Base-by-base conservation (phyloP, 768 basidiomycete species). In the Daedaleopsis nitida region DNA sequence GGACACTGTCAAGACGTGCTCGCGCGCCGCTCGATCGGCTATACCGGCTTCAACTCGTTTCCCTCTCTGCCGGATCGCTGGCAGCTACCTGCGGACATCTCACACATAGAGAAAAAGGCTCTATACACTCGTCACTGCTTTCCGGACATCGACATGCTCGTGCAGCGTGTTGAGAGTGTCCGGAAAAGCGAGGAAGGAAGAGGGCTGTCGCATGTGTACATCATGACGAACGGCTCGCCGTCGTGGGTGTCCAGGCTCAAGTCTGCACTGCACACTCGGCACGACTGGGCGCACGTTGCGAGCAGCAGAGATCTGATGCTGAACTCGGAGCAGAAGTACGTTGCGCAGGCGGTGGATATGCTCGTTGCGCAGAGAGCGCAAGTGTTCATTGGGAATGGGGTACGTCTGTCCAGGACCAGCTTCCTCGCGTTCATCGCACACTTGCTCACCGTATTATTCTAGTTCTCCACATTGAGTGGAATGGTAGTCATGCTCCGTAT, bases 371-470 rank as follows among this genome's bases (percentile, higher is more conserved):
- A 76, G 59, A 70, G 73, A 55, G 81, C 81, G 6, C 79, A 82
- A 56, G 73, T 78, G 24, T 80, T 84, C 66, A 70, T 83, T 39
- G 83, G 82, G 8, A 84, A 84, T 50, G 83, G 83, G 68, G 81
- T 80, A 58, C 66, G 80, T 69, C 10, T 5, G 21, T 14, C 23
- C 19, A n/a, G n/a, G n/a, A n/a, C n/a, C n/a, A n/a, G n/a, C n/a
- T n/a, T n/a, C n/a, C n/a, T n/a, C n/a, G n/a, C n/a, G n/a, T n/a
- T n/a, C n/a, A n/a, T n/a, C n/a, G n/a, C n/a, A n/a, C n/a, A 3
- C 50, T 52, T 10, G 17, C 32, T n/a, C 17, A 16, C 16, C 11
- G 17, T 35, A 5, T 47, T 3, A 6, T 19, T 21, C 7, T 11
- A 52, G 34, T 52, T 37, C 35, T 52, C 50, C 2, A 35, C 50